Percentiles rank a stretch among this genome's conserved stretches.
phyloP scores from a whole-genome alignment of 2,329 filamentous ascomycete genomes.

The Xylaria sp. region DNA sequence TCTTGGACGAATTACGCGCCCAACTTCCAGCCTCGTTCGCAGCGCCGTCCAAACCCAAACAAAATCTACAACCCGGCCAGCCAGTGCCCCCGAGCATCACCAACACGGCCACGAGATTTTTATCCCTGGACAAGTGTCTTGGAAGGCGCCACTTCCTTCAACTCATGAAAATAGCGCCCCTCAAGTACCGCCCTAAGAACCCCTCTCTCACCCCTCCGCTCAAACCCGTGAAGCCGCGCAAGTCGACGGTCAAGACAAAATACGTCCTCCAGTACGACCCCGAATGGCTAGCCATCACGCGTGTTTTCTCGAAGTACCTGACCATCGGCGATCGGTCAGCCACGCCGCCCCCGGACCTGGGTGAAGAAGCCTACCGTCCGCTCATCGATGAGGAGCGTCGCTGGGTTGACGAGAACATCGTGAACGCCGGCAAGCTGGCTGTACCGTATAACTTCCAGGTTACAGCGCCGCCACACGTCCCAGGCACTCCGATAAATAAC shows the following conservation, averaged over 20 bases:
- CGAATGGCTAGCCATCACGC: slow-evolving; percentile 92
- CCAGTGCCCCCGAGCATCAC: slow-evolving; percentile 66
- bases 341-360: slow-evolving; percentile 53
- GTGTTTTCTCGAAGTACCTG: slow-evolving; percentile 66
- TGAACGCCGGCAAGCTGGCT: slow-evolving; percentile 53
- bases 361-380: slow-evolving; percentile 61
- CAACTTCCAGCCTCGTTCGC: slow-evolving; percentile 74
- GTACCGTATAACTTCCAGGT: slow-evolving; percentile 73
- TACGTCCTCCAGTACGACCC: slow-evolving; percentile 73
- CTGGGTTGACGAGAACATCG: slow-evolving; percentile 80
- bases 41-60: slow-evolving; percentile 33
- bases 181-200: slow-evolving; percentile 28
- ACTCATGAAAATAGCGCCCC: slow-evolving; percentile 57
- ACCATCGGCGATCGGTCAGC: slow-evolving; percentile 55
- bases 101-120: slow-evolving; percentile 75
- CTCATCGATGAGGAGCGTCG: slow-evolving; percentile 63
- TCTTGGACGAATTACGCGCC: slow-evolving; percentile 61
- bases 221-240: not conserved
- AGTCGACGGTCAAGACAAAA: slow-evolving; percentile 34
- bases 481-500: slow-evolving; percentile 51
- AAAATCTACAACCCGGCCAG: slow-evolving; percentile 44
- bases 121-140: slow-evolving; percentile 88
- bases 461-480: slow-evolving; percentile 67
- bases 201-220: no score
- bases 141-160: slow-evolving; percentile 78